Conservation (phyloP, 2,329 filamentous ascomycete species). For the Alternaria conjuncta region DNA sequence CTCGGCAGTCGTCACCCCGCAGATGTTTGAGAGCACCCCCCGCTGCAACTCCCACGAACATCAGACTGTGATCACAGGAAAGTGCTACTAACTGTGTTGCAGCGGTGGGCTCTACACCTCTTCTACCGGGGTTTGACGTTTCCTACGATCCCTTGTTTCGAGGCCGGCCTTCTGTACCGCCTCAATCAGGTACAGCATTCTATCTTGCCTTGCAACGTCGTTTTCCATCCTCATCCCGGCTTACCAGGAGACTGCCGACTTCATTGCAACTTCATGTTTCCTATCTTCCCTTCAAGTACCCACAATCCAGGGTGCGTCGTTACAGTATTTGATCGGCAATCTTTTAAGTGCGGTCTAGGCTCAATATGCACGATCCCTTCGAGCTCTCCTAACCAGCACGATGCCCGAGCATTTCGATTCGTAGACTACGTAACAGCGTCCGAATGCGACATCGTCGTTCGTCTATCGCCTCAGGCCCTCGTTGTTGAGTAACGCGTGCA, state of each 20-base stretch:
- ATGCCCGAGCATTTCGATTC: neutral
- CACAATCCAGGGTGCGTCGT: neutral
- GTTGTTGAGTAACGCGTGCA: slow-evolving; percentile 4
- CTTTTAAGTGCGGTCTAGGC: neutral
- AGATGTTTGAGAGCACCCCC: neutral
- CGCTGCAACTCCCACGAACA: neutral
- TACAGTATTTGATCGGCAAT: neutral
- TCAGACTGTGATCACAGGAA: neutral
- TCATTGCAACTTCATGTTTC: neutral
- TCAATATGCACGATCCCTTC: neutral
- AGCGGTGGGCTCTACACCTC: neutral
- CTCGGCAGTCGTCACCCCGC: neutral
- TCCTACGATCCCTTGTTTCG: neutral
- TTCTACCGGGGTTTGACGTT: neutral
- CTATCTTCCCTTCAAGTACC: neutral
- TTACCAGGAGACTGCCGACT: neutral
- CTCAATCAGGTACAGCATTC: neutral
- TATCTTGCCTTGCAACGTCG: neutral
- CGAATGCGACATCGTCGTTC: neutral
- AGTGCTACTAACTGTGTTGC: neutral
- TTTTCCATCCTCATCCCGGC: neutral
- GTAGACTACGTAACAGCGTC: neutral
- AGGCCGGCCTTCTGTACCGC: neutral
- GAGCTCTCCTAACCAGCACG: neutral
- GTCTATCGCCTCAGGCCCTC: slow-evolving; percentile 6